A percentile compares a stretch with the other conserved stretches of the same genome.
These are phyloP conservation scores for Barnettozyma sp. DNA, from an alignment of 805 yeast species.

Conservation along the genomic window DNA sequence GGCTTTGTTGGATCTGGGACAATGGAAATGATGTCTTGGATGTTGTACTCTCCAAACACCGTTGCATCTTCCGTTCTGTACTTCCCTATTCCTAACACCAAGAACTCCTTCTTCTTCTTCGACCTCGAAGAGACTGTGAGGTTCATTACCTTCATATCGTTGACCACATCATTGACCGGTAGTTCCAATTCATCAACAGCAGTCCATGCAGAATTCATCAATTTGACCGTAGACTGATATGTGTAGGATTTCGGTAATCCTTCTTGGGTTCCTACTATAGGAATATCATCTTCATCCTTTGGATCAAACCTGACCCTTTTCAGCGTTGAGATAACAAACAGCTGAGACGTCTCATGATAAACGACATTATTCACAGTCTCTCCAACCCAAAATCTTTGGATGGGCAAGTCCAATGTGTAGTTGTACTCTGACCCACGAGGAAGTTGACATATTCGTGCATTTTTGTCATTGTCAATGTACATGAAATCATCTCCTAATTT, in stretches of 20 bases:
- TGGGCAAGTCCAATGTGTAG: constrained; percentile 57
- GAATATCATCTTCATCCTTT: constrained; percentile 66
- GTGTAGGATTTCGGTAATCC: constrained; percentile 47
- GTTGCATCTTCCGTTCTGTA: constrained; percentile 75
- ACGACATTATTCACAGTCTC: constrained; percentile 59
- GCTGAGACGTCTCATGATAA: constrained; percentile 60
- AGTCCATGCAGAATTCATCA: constrained; percentile 75
- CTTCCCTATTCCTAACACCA: constrained; percentile 74
- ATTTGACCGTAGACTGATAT: constrained; percentile 52
- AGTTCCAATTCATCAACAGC: constrained; percentile 64
- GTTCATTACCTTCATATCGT: constrained; percentile 29
- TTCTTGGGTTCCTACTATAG: constrained; percentile 49
- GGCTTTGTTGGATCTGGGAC: constrained; percentile 88
- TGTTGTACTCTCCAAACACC: constrained; percentile 68
- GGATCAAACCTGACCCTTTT: constrained; percentile 54
- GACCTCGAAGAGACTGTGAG: constrained; percentile 34
- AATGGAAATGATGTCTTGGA: constrained; percentile 71
- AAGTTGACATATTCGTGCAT: constrained; percentile 48
- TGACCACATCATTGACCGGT: constrained; percentile 56
- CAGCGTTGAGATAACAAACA: constrained; percentile 56
- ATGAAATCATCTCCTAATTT: constrained; percentile 44
- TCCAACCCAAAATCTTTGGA: constrained; percentile 44
- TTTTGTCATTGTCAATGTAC: constrained; percentile 61
- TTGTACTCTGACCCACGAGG: constrained; percentile 22
- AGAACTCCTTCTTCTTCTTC: constrained; percentile 49